A percentile compares a stretch with the other conserved stretches of the same genome.
Evolutionary conservation across 2,329 filamentous ascomycete species (phyloP).

Genomic region (Microdochium bolleyi): DNA sequence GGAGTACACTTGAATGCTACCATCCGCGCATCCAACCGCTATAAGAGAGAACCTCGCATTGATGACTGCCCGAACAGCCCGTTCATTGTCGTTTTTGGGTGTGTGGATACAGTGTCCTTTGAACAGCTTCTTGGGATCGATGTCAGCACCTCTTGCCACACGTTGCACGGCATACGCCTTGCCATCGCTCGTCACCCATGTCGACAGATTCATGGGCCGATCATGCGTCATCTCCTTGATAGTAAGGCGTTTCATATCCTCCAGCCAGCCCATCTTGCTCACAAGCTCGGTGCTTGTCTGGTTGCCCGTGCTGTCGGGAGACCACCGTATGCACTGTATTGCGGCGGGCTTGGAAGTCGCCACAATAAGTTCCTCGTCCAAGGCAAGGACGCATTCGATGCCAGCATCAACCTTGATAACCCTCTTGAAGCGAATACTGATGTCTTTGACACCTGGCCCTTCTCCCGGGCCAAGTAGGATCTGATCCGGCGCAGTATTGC

Average conservation of each 20-base stretch:
- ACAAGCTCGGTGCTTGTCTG: conserved; percentile 90
- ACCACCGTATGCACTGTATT: conserved; percentile 96
- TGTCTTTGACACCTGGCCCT: conserved; percentile 72
- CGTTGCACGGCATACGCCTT: conserved; percentile 87
- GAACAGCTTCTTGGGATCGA: conserved; percentile 62
- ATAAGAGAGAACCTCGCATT: conserved; percentile 94
- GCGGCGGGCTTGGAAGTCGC: conserved; percentile 86
- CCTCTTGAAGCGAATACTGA: conserved; percentile 90
- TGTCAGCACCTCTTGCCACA: conserved; percentile 31
- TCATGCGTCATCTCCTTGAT: conserved; percentile 87
- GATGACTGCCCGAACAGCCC: conserved; percentile 69
- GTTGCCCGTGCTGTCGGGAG: conserved; percentile 68
- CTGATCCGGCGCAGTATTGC: conserved; percentile 48
- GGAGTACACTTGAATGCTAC: conserved; percentile 80
- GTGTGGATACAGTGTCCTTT: conserved; percentile 85
- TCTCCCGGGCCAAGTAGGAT: conserved; percentile 73
- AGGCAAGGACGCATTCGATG: conserved; percentile 76
- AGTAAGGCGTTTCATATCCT: conserved; percentile 57
- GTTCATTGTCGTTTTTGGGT: conserved; percentile 50
- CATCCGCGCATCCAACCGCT: conserved; percentile 74
- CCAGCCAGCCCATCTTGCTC: conserved; percentile 76
- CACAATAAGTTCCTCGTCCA: conserved; percentile 89
- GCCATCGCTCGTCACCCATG: conserved; percentile 87
- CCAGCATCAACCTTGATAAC: conserved; percentile 97
- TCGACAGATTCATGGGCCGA: conserved; percentile 88